Evolutionary conservation across 768 basidiomycete genomes (phyloP), one percentile per base, ranked within the genome.

Genomic region (Rhodotorula graminis): DNA sequence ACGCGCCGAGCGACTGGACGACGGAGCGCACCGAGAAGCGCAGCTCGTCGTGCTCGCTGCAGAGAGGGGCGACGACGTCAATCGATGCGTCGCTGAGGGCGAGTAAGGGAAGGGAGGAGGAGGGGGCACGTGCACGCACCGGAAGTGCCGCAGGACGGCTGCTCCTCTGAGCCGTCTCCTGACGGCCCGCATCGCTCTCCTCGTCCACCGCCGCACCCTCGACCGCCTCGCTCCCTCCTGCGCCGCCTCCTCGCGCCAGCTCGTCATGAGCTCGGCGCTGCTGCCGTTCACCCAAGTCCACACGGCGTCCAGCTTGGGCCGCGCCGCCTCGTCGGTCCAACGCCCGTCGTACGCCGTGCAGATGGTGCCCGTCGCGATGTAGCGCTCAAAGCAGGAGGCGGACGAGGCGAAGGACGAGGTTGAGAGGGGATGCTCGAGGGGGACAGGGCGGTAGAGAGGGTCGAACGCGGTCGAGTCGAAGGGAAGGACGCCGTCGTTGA

Each of bases 21-120:
- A 71, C 73, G 15, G 79, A 78, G 27, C 80, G 77, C 3, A 80
- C 56, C 2, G 79, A 79, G 72, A 69, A 78, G 25, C 76, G 72
- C 3, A 80, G 71, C 42, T 80, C 80, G 59, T 76, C 79, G 68
- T 79, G 77, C 18, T 78, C 78, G 8, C 79, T 76, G 59, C 44
- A 11, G 42, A 23, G 23, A 37, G 37, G 37, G 9, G 9, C 5
- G 37, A 37, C 23, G 53, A 27, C 40, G 3, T 27, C 2, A 27
- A 7, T 23, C 25, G 33, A 7, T 11, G 18, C 18, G 44, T 21
- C 19, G 47, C 18, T 16, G 18, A 19, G 33, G 2, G 10, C 31
- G 27, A 40, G 10, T 23, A 19, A 25, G 0, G 16, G 16, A 21
- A n/a, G 23, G n/a, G 33, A 1, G 14, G 53, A 52, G 25, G 14